These are phyloP conservation scores for Sambucus nigra DNA, from an alignment of 129 eudicot species.

Conservation along the genomic window DNA sequence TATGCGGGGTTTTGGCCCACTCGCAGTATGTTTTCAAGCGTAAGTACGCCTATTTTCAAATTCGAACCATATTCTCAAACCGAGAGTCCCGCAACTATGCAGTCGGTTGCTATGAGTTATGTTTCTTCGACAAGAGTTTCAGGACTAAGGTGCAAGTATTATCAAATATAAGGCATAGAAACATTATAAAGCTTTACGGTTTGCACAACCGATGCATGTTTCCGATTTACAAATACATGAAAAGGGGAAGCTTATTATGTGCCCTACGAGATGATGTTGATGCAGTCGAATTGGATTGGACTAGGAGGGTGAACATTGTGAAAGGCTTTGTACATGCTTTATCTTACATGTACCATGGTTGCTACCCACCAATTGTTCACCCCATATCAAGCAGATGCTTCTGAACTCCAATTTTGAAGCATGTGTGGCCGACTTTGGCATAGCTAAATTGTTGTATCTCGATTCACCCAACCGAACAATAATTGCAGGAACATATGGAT, in stretches of 20 bases:
- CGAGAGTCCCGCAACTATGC: no score
- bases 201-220: constrained; percentile 4
- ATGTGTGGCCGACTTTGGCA: not conserved
- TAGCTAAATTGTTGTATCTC: no score
- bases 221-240: constrained; percentile 11
- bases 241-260: constrained; percentile 22
- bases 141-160: constrained; percentile 15
- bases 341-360: constrained; percentile 14
- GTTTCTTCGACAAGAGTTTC: constrained; percentile 20
- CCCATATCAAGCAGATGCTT: constrained; percentile 18
- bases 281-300: constrained; percentile 13
- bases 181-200: constrained; percentile 19
- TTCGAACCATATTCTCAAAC: no score
- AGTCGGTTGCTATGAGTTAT: no score
- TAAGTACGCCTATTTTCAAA: no score
- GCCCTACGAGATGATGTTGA: constrained; percentile 1
- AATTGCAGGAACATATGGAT: no score
- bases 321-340: constrained; percentile 12
- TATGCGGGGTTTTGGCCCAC: no score
- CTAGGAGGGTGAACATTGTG: constrained; percentile 6
- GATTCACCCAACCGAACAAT: no score
- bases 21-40: no score
- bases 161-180: constrained; percentile 20
- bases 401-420: constrained; percentile 12
- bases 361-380: constrained; percentile 12